Percentiles rank a stretch among this genome's conserved stretches.
These are phyloP conservation scores for Phytophthora pistaciae DNA, from an alignment of 352 stramenopile genomes.

Conservation along the genomic window DNA sequence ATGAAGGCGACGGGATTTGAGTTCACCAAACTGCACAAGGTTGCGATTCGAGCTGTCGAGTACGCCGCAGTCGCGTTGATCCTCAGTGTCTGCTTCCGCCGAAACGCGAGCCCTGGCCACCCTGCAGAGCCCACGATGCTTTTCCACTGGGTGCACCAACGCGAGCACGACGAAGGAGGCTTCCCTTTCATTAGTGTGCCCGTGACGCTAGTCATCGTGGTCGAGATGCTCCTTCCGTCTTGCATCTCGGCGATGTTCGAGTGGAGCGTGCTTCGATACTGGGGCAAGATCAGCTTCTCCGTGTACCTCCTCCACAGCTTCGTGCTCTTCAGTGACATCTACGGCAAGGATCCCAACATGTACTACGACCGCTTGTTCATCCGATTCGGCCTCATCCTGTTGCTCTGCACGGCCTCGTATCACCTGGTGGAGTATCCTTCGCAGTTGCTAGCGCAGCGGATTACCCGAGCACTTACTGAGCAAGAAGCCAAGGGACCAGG, in stretches of 20 bases:
- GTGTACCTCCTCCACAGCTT: conserved; percentile 68
- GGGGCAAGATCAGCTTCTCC: conserved; percentile 61
- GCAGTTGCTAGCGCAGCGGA: conserved; percentile 45
- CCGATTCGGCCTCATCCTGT: conserved; percentile 38
- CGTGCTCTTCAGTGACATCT: conserved; percentile 45
- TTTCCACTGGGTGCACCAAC: conserved; percentile 45
- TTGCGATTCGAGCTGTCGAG: conserved; percentile 36
- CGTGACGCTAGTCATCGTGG: conserved; percentile 46
- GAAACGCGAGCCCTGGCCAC: conserved; percentile 14
- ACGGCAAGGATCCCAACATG: conserved; percentile 24
- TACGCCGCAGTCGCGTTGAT: conserved; percentile 28
- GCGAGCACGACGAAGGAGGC: conserved; percentile 22
- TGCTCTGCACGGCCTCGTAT: conserved; percentile 47
- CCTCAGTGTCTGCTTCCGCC: conserved; percentile 40
- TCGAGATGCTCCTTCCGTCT: conserved; percentile 51
- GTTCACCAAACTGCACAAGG: conserved; percentile 24
- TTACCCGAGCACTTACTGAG: conserved; percentile 33
- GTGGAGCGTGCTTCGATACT: conserved; percentile 51
- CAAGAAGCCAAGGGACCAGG: conserved; percentile 25
- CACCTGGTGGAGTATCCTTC: conserved; percentile 59
- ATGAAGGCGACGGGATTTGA: conserved; percentile 34
- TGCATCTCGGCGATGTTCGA: conserved; percentile 49
- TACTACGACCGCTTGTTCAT: conserved; percentile 48
- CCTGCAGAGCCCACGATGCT: conserved; percentile 37
- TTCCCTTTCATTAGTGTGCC: conserved; percentile 47